phyloP scores from a whole-genome alignment of 345 rosid species.

The Melaleuca alternifolia region DNA sequence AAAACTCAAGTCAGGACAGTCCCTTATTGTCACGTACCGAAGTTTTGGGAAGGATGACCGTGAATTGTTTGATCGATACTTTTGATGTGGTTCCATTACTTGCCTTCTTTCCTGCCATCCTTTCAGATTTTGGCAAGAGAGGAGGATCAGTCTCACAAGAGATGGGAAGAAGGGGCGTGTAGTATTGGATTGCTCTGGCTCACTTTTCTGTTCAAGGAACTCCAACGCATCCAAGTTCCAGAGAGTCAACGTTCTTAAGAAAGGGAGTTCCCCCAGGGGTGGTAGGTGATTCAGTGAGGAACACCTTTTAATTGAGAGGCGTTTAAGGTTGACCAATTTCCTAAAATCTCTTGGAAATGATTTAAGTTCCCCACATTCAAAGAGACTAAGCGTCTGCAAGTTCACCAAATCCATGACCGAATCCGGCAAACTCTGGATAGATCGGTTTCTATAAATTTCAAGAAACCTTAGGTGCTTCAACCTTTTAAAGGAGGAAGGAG shows the following conservation, averaged over 20 bases:
- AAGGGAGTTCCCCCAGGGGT: not conserved
- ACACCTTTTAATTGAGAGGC: fast-evolving
- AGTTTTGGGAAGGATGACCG: not conserved
- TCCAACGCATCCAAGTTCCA: fast-evolving
- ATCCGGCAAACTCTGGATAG: not conserved
- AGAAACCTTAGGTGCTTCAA: not conserved
- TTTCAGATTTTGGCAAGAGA: not conserved
- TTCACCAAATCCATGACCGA: not conserved
- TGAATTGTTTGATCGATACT: not conserved
- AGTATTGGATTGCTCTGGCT: not conserved
- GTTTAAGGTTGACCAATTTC: not conserved
- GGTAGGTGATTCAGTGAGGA: not conserved
- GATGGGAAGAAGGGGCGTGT: not conserved
- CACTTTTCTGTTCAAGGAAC: not conserved
- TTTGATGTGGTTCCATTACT: not conserved
- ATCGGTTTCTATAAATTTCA: fast-evolving
- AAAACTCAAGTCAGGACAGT: fast-evolving
- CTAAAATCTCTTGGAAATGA: not conserved
- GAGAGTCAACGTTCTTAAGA: not conserved
- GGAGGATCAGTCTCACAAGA: not conserved
- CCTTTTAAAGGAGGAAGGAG: not conserved
- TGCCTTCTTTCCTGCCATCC: not conserved
- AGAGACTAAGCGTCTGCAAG: not conserved
- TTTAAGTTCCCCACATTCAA: not conserved
- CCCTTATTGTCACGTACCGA: fast-evolving